phyloP scores from a whole-genome alignment of 73 alveolate genomes.

The Blepharisma stoltei region DNA sequence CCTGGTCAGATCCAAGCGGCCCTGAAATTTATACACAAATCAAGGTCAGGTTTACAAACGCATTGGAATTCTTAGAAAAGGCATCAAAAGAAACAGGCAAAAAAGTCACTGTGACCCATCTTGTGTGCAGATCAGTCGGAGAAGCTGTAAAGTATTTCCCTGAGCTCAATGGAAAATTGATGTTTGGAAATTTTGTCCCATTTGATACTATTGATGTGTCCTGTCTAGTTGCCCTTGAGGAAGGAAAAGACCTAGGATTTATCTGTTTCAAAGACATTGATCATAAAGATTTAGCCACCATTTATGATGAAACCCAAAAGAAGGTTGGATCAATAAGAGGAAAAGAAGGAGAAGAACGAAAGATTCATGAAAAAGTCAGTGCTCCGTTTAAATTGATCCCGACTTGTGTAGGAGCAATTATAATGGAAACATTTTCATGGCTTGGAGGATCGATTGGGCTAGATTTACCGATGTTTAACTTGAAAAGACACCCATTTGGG shows the following conservation, averaged over 20 bases:
- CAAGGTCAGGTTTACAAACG: constrained; percentile 15
- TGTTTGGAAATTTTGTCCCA: constrained; percentile 22
- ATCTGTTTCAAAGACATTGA: neutral
- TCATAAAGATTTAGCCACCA: neutral
- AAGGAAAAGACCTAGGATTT: constrained; percentile 12
- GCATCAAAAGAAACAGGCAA: neutral
- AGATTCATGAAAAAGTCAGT: neutral
- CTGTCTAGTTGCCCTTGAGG: constrained; percentile 20
- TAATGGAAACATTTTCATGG: neutral
- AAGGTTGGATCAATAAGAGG: neutral
- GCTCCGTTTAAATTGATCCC: constrained; percentile 25
- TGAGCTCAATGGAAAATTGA: neutral
- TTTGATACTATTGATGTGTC: constrained; percentile 16
- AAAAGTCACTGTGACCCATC: neutral
- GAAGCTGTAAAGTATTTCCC: constrained; percentile 8
- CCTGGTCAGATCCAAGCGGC: neutral
- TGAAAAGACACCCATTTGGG: constrained; percentile 16
- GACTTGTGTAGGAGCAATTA: constrained; percentile 18
- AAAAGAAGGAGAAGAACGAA: neutral
- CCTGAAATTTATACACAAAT: constrained; percentile 6
- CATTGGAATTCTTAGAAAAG: neutral
- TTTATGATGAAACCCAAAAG: constrained; percentile 14
- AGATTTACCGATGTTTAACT: neutral
- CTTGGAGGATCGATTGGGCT: neutral
- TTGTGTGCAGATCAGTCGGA: neutral